Percentiles rank a stretch among this genome's conserved stretches.
Conservation (phyloP, 495 filamentous ascomycete genomes). For the Aspergillus mulundensis region DNA sequence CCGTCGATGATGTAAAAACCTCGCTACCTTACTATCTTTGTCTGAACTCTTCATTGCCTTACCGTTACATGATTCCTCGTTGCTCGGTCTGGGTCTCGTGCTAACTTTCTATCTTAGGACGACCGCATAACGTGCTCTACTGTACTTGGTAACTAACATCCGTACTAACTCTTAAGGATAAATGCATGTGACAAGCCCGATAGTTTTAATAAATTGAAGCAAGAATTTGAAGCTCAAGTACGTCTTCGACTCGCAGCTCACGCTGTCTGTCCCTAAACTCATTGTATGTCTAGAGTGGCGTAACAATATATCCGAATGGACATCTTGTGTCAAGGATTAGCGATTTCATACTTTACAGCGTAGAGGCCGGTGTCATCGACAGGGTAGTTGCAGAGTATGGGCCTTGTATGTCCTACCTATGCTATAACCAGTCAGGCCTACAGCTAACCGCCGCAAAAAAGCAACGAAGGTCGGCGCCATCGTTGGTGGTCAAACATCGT, state of each 20-base stretch:
- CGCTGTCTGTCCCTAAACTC: slow-evolving; percentile 35
- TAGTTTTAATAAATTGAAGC: slow-evolving; percentile 67
- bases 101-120: slow-evolving; percentile 16
- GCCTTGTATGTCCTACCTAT: slow-evolving; percentile 65
- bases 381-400: slow-evolving; percentile 80
- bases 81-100: not conserved
- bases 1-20: slow-evolving; percentile 93
- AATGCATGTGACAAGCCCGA: slow-evolving; percentile 91
- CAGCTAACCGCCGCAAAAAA: slow-evolving; percentile 43
- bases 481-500: slow-evolving; percentile 96
- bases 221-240: slow-evolving; percentile 75
- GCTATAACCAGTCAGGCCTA: slow-evolving; percentile 1
- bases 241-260: slow-evolving; percentile 35
- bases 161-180: slow-evolving; percentile 60
- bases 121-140: slow-evolving; percentile 1
- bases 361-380: slow-evolving; percentile 88
- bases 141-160: slow-evolving; percentile 10
- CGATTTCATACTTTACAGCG: slow-evolving; percentile 97
- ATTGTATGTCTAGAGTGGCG: slow-evolving; percentile 40
- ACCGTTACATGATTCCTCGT: not conserved
- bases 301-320: slow-evolving; percentile 77
- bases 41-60: slow-evolving; percentile 56
- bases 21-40: slow-evolving; percentile 91
- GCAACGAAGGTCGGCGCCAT: slow-evolving; percentile 92
- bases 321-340: slow-evolving; percentile 90